phyloP scores from a whole-genome alignment of 2,329 filamentous ascomycete genomes.

The Grosmannia huntii region DNA sequence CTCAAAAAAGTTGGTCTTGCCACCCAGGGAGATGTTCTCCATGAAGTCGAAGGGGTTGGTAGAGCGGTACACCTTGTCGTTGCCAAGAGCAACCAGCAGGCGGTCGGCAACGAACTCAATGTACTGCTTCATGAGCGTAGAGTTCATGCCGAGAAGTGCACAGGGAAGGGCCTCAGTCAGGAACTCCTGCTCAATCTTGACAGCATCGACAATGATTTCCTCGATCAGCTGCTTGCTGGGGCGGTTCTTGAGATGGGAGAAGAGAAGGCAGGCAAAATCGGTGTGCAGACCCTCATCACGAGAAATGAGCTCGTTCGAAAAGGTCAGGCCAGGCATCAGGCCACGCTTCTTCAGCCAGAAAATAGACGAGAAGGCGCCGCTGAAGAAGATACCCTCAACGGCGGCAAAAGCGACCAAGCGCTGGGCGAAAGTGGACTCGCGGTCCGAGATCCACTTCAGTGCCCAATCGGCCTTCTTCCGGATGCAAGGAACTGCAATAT shows the following conservation, averaged over 20 bases:
- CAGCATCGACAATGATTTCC: constrained; percentile 87
- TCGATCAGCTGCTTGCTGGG: constrained; percentile 70
- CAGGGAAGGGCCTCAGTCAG: constrained; percentile 88
- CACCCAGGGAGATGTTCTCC: constrained; percentile 97
- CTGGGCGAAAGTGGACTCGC: constrained; percentile 86
- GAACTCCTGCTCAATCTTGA: constrained; percentile 94
- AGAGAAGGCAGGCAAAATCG: constrained; percentile 94
- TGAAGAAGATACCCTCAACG: constrained; percentile 99
- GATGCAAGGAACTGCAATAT: constrained; percentile 74
- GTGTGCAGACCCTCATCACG: constrained; percentile 99
- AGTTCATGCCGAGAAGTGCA: constrained; percentile 93
- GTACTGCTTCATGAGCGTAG: constrained; percentile 97
- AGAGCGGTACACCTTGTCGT: constrained; percentile 84
- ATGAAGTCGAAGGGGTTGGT: constrained; percentile 99
- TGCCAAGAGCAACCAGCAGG: constrained; percentile 82
- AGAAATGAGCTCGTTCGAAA: constrained; percentile 99
- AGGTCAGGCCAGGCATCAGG: constrained; percentile 94
- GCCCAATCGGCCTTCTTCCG: constrained; percentile 99
- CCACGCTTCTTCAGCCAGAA: constrained; percentile 99
- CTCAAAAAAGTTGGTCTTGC: constrained; percentile 99
- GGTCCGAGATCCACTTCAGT: constrained; percentile 85
- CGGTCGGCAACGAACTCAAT: constrained; percentile 99
- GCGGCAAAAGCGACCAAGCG: constrained; percentile 94
- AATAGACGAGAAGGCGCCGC: constrained; percentile 93
- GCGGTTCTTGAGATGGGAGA: constrained; percentile 92